Conservation (phyloP, 805 yeast genomes). For the Starmerella sirachaensis region DNA sequence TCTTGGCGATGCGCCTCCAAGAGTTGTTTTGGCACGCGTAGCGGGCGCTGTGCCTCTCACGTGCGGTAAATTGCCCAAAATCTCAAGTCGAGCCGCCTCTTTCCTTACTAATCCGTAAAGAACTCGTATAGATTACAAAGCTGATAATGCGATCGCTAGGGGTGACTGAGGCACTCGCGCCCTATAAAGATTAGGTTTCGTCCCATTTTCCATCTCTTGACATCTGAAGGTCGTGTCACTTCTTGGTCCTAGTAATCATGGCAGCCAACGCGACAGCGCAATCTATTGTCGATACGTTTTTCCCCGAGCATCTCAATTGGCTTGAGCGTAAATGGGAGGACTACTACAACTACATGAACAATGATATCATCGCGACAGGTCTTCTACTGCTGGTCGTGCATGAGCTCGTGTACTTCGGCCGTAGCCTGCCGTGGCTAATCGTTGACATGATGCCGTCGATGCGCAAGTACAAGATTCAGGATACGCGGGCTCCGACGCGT, state of each 20-base stretch:
- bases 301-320: slow-evolving; percentile 19
- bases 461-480: slow-evolving; percentile 80
- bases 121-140: too few species aligned
- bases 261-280: slow-evolving; percentile 15
- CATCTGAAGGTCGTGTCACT: too few species aligned
- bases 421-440: slow-evolving; percentile 86
- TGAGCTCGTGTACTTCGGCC: slow-evolving; percentile 81
- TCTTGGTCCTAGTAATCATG: slow-evolving; percentile 7
- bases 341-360: slow-evolving; percentile 72
- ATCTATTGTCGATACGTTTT: slow-evolving; percentile 10
- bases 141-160: too few species aligned
- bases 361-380: slow-evolving; percentile 89
- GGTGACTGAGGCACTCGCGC: too few species aligned
- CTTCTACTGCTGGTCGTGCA: slow-evolving; percentile 68
- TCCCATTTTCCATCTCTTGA: too few species aligned
- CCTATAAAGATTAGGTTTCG: too few species aligned
- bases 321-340: slow-evolving; percentile 77
- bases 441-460: slow-evolving; percentile 78
- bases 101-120: too few species aligned
- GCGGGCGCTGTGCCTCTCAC: too few species aligned
- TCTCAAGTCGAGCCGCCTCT: too few species aligned
- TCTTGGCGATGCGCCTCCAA: too few species aligned
- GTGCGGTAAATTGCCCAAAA: too few species aligned
- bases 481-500: slow-evolving; percentile 63
- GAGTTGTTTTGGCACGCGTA: too few species aligned